These are phyloP conservation scores for Allium sativum DNA, from an alignment of 106 monocot species.

Conservation along the genomic window DNA sequence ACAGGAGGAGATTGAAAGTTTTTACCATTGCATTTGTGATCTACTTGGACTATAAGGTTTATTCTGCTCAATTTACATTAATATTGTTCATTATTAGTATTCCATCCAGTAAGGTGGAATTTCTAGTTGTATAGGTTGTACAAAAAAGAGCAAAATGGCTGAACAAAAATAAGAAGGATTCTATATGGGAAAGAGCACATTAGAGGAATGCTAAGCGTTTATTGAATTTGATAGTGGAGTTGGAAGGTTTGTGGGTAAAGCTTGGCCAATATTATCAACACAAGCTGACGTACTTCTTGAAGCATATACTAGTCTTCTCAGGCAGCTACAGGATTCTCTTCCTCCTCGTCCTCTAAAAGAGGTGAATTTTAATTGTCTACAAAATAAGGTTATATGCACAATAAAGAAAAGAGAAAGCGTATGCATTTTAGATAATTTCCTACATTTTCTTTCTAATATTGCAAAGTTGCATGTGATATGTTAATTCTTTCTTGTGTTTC, in stretches of 20 bases:
- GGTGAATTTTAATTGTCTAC: constrained; percentile 23
- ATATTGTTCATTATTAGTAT: not conserved
- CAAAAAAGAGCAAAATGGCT: constrained; percentile 72
- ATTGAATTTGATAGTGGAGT: constrained; percentile 78
- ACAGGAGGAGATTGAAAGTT: constrained; percentile 84
- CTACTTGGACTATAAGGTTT: constrained; percentile 95
- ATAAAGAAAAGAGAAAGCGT: too few relatives aligned
- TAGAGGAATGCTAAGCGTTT: constrained; percentile 76
- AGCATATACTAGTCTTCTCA: constrained; percentile 72
- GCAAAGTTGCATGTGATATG: too few relatives aligned
- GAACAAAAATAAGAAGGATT: constrained; percentile 33
- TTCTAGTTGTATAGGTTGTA: constrained; percentile 22
- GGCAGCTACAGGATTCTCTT: constrained; percentile 91
- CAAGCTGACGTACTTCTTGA: constrained; percentile 89
- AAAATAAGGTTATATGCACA: too few relatives aligned
- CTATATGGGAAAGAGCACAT: constrained; percentile 73
- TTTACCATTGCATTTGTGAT: constrained; percentile 66
- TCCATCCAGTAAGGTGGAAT: not conserved
- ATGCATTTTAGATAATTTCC: too few relatives aligned
- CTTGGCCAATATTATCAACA: constrained; percentile 95
- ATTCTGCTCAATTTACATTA: not conserved
- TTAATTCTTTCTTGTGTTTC: too few relatives aligned
- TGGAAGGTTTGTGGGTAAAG: constrained; percentile 98
- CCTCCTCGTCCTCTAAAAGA: constrained; percentile 83
- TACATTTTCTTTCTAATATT: too few relatives aligned